A percentile compares a stretch with the other conserved stretches of the same genome.
phyloP scores from a whole-genome alignment of 2,329 filamentous ascomycete species.

The Hysterium pulicare region DNA sequence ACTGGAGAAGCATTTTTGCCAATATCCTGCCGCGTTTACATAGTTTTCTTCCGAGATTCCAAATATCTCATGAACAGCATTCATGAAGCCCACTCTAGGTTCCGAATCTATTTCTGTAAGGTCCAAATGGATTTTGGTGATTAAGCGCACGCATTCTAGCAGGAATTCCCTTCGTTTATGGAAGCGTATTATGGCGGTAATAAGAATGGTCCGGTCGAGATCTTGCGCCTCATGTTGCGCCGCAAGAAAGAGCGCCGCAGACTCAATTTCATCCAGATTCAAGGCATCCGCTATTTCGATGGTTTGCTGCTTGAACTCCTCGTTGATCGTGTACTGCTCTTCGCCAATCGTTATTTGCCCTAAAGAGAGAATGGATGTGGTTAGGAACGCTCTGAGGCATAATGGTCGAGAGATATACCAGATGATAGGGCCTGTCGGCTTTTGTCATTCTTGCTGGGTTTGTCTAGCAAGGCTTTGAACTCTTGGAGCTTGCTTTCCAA shows the following conservation, averaged over 20 bases:
- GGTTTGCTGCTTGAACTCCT: slow-evolving; percentile 79
- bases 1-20: slow-evolving; percentile 69
- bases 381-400: too few species aligned
- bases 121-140: slow-evolving; percentile 65
- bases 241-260: slow-evolving; percentile 67
- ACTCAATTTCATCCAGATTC: slow-evolving; percentile 84
- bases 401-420: too few species aligned
- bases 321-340: slow-evolving; percentile 76
- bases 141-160: slow-evolving; percentile 77
- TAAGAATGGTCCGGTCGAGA: slow-evolving; percentile 69
- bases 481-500: slow-evolving; percentile 65
- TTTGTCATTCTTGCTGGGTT: slow-evolving; percentile 67
- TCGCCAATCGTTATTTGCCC: slow-evolving; percentile 68
- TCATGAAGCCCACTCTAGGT: slow-evolving; percentile 22
- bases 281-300: slow-evolving; percentile 82
- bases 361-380: too few species aligned
- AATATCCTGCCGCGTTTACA: slow-evolving; percentile 59
- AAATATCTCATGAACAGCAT: slow-evolving; percentile 53
- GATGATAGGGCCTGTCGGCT: slow-evolving; percentile 64
- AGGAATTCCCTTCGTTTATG: slow-evolving; percentile 81
- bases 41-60: slow-evolving; percentile 47
- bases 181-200: slow-evolving; percentile 80
- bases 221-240: slow-evolving; percentile 66
- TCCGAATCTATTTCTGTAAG: slow-evolving; percentile 26
- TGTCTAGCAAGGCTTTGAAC: slow-evolving; percentile 71